These are phyloP conservation scores for Solanum chilense DNA, from an alignment of 257 asterid species.

Conservation along the genomic window DNA sequence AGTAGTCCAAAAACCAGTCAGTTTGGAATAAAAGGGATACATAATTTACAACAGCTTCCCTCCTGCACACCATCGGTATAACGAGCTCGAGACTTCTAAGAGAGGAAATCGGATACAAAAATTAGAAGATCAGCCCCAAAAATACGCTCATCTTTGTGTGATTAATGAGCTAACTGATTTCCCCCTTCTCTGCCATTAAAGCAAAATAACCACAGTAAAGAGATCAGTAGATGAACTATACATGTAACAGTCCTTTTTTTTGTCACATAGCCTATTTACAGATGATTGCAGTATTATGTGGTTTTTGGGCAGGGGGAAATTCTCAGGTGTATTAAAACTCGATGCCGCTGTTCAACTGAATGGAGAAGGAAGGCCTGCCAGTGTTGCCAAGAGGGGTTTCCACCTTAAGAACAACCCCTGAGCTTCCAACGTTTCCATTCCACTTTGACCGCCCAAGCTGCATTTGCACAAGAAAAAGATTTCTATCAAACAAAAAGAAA, in stretches of 20 bases:
- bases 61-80: neutral
- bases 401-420: conserved; percentile 70
- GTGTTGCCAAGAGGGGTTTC: conserved; percentile 70
- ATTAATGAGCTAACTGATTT: neutral
- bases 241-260: neutral
- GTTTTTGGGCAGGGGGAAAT: neutral
- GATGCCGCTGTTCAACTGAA: conserved; percentile 83
- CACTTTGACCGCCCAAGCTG: conserved; percentile 95
- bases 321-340: conserved; percentile 34
- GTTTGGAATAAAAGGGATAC: no score
- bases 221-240: neutral
- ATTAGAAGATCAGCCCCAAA: neutral
- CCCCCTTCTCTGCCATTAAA: neutral
- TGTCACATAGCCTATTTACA: conserved; percentile 1
- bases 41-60: no score
- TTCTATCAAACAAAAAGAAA: neutral
- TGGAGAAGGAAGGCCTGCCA: conserved; percentile 65
- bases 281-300: neutral
- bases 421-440: conserved; percentile 85
- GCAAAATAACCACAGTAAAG: neutral
- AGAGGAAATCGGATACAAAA: neutral
- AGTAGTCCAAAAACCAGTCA: no score
- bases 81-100: neutral
- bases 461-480: neutral
- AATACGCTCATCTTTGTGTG: neutral